Conservation (phyloP, 2,329 filamentous ascomycete species). For the Dothideomycetes sp. region DNA sequence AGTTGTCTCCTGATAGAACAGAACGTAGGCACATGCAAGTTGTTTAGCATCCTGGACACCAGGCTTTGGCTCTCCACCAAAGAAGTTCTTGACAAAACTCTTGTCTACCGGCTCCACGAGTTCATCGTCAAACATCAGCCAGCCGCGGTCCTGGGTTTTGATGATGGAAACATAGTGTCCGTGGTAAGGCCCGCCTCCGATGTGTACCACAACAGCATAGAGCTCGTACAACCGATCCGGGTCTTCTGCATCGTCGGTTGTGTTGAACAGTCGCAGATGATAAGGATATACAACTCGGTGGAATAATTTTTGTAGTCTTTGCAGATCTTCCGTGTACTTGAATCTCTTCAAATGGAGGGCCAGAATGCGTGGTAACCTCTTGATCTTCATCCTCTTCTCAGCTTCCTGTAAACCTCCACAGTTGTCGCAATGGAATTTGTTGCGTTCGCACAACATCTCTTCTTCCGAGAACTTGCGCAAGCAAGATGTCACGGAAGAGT, state of each 20-base stretch:
- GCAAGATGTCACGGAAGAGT: constrained; percentile 93
- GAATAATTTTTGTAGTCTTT: constrained; percentile 88
- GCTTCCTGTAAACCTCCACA: constrained; percentile 95
- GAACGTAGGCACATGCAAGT: constrained; percentile 87
- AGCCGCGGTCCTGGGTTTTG: constrained; percentile 91
- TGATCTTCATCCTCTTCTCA: constrained; percentile 99
- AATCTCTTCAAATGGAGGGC: constrained; percentile 93
- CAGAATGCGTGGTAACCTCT: constrained; percentile 81
- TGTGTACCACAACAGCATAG: constrained; percentile 95
- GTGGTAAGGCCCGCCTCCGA: constrained; percentile 92
- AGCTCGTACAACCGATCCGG: constrained; percentile 91
- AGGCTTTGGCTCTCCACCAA: constrained; percentile 62
- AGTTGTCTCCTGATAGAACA: constrained; percentile 93
- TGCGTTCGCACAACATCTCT: constrained; percentile 95
- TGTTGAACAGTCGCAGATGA: constrained; percentile 93
- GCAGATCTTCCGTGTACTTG: constrained; percentile 95
- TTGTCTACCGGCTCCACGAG: constrained; percentile 98
- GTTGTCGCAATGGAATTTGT: constrained; percentile 98
- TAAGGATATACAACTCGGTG: constrained; percentile 96
- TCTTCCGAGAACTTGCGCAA: constrained; percentile 93
- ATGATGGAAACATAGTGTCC: constrained; percentile 97
- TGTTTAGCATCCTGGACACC: constrained; percentile 42
- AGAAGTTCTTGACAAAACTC: constrained; percentile 92
- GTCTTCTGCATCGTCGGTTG: constrained; percentile 88
- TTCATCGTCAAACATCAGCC: constrained; percentile 95